phyloP scores from a whole-genome alignment of 2,329 filamentous ascomycete species.

The Calonectria pseudoreteaudii region DNA sequence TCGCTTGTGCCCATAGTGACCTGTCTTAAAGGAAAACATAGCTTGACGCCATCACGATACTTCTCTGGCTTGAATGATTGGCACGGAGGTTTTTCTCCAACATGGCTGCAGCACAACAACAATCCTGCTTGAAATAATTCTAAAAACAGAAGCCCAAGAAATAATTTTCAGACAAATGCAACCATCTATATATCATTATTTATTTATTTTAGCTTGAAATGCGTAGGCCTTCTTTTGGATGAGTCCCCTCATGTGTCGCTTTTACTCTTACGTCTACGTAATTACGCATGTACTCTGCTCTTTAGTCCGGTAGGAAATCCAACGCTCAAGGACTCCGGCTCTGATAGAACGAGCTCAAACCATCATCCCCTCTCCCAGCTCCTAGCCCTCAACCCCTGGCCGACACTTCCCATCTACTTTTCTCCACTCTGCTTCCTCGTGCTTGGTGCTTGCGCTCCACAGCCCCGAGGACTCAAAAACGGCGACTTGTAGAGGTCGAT shows the following conservation, averaged over 20 bases:
- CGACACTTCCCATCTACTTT: constrained; percentile 15
- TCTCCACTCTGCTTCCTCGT: constrained; percentile 14
- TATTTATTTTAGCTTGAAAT: too few species aligned
- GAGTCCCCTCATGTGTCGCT: too few species aligned
- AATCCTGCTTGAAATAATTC: too few species aligned
- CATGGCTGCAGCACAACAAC: too few species aligned
- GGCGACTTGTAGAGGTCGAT: constrained; percentile 10
- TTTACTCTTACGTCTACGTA: background rate
- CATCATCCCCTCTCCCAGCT: constrained; percentile 11
- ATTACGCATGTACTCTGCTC: constrained; percentile 65
- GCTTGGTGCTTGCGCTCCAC: constrained; percentile 48
- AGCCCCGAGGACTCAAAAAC: constrained; percentile 32
- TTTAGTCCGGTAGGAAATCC: constrained; percentile 71
- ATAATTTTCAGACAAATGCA: too few species aligned
- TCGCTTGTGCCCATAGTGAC: background rate
- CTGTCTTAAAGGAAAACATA: background rate
- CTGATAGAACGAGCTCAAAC: constrained; percentile 69
- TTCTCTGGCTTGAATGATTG: background rate
- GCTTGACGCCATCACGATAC: background rate
- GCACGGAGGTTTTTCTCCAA: background rate
- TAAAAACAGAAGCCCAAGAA: too few species aligned
- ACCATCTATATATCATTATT: too few species aligned
- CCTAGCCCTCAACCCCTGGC: background rate
- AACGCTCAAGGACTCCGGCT: constrained; percentile 69
- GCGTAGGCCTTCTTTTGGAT: too few species aligned